A percentile compares a stretch with the other conserved stretches of the same genome.
Evolutionary conservation across 768 basidiomycete genomes (phyloP).

Genomic region (Podaxis sp.): DNA sequence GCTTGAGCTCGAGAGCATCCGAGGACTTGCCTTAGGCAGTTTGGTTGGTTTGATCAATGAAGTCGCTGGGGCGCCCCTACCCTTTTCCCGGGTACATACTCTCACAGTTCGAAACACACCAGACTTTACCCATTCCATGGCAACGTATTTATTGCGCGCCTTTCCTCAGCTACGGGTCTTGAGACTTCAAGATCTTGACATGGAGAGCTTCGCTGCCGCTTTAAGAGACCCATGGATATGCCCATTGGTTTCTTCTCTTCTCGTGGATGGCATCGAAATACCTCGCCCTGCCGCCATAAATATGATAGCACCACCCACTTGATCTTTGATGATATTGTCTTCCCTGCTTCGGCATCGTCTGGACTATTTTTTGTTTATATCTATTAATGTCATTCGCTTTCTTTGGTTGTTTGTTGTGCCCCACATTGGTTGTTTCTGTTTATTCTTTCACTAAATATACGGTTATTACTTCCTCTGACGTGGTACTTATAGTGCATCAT

Average conservation of each 20-base stretch:
- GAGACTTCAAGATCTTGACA: background rate
- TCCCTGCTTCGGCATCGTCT: background rate
- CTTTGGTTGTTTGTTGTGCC: background rate
- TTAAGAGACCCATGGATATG: constrained; percentile 6
- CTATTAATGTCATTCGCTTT: background rate
- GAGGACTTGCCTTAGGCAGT: background rate
- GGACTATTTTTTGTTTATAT: background rate
- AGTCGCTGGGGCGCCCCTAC: background rate
- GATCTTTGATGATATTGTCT: background rate
- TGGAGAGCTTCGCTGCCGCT: background rate
- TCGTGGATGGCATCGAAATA: background rate
- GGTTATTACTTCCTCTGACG: background rate
- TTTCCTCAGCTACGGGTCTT: constrained; percentile 1
- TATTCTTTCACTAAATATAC: background rate
- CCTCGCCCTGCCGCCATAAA: background rate
- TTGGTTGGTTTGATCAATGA: background rate
- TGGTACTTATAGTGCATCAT: background rate
- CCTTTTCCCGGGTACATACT: constrained; percentile 1
- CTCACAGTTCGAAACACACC: background rate
- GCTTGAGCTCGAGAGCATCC: constrained; percentile 3
- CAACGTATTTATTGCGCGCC: background rate
- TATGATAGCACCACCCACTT: background rate
- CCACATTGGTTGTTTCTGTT: background rate
- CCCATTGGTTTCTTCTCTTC: background rate
- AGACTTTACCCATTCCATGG: background rate